Conservation (phyloP, 306 rosid genomes). For the Gillenia trifoliata region DNA sequence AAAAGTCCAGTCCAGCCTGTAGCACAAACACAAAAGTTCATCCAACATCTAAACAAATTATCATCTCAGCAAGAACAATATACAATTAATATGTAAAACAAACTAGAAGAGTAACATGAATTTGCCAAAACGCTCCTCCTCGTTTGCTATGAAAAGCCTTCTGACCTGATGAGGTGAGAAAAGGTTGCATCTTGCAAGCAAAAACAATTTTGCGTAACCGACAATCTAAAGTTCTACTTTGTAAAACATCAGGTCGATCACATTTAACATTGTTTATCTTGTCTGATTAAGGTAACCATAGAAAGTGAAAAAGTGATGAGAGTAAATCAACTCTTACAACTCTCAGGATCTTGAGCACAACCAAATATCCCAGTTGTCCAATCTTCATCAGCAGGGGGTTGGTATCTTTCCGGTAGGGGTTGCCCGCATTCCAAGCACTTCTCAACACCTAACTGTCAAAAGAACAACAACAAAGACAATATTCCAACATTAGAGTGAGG, state of each 20-base stretch:
- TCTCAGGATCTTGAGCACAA: slow-evolving; percentile 50
- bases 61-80: background rate
- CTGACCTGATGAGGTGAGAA: background rate
- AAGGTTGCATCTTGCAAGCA: background rate
- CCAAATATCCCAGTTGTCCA: slow-evolving; percentile 77
- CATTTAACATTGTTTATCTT: background rate
- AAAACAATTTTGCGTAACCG: background rate
- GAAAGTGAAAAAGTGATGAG: background rate
- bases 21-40: slow-evolving; percentile 1
- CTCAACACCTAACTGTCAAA: slow-evolving; percentile 44
- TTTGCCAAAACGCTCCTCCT: background rate
- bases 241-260: background rate
- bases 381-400: slow-evolving; percentile 67
- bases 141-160: background rate
- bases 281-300: background rate
- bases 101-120: background rate
- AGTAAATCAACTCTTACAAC: slow-evolving; percentile 39
- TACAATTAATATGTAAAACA: background rate
- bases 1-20: slow-evolving; percentile 66
- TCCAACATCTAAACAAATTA: background rate
- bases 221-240: background rate
- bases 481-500: background rate
- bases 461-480: background rate
- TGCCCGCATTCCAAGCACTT: slow-evolving; percentile 65
- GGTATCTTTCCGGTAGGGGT: slow-evolving; percentile 62